Evolutionary conservation across 768 basidiomycete species (phyloP).

Genomic region (Pholiota microspora): DNA sequence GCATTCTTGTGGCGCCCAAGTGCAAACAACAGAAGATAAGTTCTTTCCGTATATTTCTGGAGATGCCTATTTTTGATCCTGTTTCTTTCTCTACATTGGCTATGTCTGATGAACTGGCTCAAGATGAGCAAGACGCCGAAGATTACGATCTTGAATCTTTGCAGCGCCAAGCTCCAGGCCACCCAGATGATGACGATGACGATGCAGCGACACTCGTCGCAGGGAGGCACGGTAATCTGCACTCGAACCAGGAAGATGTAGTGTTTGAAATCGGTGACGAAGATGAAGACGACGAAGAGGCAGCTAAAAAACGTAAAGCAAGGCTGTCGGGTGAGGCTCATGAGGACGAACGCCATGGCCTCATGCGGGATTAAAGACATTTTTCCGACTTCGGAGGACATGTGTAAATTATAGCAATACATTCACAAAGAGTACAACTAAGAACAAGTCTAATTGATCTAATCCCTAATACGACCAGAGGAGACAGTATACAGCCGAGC

Average conservation of each 20-base stretch:
- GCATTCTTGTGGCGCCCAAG: constrained; percentile 94
- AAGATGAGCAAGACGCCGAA: constrained; percentile 92
- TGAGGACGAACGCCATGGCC: constrained; percentile 61
- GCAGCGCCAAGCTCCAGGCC: constrained; percentile 47
- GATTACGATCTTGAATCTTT: constrained; percentile 86
- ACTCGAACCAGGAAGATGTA: constrained; percentile 62
- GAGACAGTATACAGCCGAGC: constrained; percentile 85
- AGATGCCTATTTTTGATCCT: constrained; percentile 23
- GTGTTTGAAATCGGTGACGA: constrained; percentile 94
- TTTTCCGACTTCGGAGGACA: constrained; percentile 13
- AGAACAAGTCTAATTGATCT: constrained; percentile 42
- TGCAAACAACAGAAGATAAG: constrained; percentile 84
- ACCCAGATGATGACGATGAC: constrained; percentile 59
- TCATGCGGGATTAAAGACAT: constrained; percentile 43
- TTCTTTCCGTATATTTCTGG: constrained; percentile 19
- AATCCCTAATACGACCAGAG: constrained; percentile 81
- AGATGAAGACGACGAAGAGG: constrained; percentile 62
- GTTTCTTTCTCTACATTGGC: constrained; percentile 61
- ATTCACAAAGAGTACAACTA: constrained; percentile 28
- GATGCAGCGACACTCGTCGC: constrained; percentile 72
- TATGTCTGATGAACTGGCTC: constrained; percentile 96
- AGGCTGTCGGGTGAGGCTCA: constrained; percentile 44
- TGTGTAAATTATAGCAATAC: constrained; percentile 34
- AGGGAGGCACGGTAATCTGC: constrained; percentile 45
- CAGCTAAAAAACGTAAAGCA: constrained; percentile 47